These are phyloP conservation scores for Fusarium sacchari DNA, from an alignment of 2,329 filamentous ascomycete species.

Conservation along the genomic window DNA sequence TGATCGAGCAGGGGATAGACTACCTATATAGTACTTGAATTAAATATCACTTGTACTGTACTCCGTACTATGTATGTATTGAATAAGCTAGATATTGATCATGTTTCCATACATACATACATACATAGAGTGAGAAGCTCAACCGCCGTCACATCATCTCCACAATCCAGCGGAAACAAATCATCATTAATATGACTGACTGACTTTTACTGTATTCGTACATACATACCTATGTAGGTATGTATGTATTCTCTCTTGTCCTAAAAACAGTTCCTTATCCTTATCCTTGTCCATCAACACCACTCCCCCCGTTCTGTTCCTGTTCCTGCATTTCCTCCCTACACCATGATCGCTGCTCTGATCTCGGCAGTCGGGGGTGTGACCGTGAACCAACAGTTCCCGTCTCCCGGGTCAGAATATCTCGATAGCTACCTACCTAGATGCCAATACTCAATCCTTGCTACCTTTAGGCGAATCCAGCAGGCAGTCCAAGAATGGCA, in stretches of 20 bases:
- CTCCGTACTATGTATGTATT: no score
- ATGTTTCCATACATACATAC: no score
- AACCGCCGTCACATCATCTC: neutral
- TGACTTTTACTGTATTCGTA: neutral
- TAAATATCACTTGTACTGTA: no score
- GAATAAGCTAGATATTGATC: neutral
- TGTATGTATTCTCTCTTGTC: neutral
- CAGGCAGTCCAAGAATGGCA: neutral
- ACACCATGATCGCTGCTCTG: constrained; percentile 8
- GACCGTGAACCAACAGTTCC: constrained; percentile 6
- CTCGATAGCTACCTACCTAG: neutral
- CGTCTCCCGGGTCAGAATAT: neutral
- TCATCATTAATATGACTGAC: neutral
- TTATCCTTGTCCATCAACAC: constrained; percentile 7
- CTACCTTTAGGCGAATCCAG: neutral
- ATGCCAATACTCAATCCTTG: neutral
- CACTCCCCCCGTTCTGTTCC: constrained; percentile 1
- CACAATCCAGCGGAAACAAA: neutral
- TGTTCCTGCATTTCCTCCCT: constrained; percentile 14
- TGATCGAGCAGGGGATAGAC: constrained; percentile 12
- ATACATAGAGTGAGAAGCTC: neutral
- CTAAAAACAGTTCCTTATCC: constrained; percentile 21
- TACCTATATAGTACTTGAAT: no score
- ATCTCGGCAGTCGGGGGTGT: constrained; percentile 4
- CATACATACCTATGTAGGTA: no score